Evolutionary conservation across 2,329 filamentous ascomycete genomes (phyloP).

Genomic region (Cryoendolithus antarcticus): DNA sequence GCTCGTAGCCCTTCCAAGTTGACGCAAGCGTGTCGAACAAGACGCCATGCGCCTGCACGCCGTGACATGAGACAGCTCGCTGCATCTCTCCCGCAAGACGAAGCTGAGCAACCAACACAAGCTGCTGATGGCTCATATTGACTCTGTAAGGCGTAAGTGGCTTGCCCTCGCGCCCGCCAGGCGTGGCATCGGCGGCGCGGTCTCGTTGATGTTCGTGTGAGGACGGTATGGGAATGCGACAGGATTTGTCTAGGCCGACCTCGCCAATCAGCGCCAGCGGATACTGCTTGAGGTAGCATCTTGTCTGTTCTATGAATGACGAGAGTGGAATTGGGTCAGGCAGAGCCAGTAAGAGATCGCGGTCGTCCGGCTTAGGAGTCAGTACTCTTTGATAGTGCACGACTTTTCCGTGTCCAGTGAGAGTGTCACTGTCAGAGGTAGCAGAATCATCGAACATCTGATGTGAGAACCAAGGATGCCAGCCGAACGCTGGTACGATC

Average conservation of each 20-base stretch:
- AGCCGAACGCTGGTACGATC: constrained; percentile 64
- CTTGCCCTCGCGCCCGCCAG: constrained; percentile 58
- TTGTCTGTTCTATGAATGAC: constrained; percentile 44
- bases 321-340: constrained; percentile 51
- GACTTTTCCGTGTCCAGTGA: constrained; percentile 34
- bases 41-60: constrained; percentile 63
- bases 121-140: constrained; percentile 54
- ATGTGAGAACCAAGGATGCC: constrained; percentile 80
- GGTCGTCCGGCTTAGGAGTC: constrained; percentile 40
- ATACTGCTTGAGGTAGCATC: constrained; percentile 41
- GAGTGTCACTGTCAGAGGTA: constrained; percentile 17
- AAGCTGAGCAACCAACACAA: constrained; percentile 56
- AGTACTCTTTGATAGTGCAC: constrained; percentile 58
- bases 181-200: constrained; percentile 44
- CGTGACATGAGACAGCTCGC: constrained; percentile 56
- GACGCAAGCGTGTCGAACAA: constrained; percentile 53
- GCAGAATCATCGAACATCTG: constrained; percentile 54
- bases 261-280: constrained; percentile 62
- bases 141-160: constrained; percentile 57
- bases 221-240: constrained; percentile 56
- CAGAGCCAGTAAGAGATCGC: constrained; percentile 38
- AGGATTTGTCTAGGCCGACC: constrained; percentile 64
- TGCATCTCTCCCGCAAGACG: constrained; percentile 54
- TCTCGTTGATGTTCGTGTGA: constrained; percentile 27
- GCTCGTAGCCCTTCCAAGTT: constrained; percentile 61